These are phyloP conservation scores for Solanum hybrid DNA, from an alignment of 305 asterid genomes.

Conservation along the genomic window DNA sequence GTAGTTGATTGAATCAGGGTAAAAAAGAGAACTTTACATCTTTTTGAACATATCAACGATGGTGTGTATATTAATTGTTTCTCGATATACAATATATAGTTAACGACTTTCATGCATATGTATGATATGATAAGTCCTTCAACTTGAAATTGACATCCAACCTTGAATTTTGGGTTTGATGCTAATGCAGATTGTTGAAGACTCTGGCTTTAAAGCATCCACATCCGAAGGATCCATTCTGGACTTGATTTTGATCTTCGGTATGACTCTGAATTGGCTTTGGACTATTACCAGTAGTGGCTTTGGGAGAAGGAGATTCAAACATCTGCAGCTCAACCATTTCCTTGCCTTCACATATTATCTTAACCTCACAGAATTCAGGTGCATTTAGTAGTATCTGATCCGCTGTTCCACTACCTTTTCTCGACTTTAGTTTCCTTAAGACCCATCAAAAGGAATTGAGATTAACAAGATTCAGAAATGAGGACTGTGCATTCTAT, in stretches of 20 bases:
- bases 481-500: not conserved
- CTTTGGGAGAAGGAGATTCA: constrained; percentile 23
- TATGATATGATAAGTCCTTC: not conserved
- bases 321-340: constrained; percentile 19
- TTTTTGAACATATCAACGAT: not conserved
- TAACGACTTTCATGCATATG: not conserved
- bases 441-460: not conserved
- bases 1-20: not conserved
- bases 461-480: not conserved
- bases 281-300: not conserved
- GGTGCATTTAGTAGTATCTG: constrained; percentile 42
- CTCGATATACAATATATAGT: not conserved
- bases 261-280: not conserved
- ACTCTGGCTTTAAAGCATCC: constrained; percentile 32
- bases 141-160: not conserved
- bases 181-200: not conserved
- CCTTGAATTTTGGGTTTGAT: not conserved
- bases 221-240: constrained; percentile 2
- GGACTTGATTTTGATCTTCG: not conserved
- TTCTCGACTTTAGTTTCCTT: constrained; percentile 48
- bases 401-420: constrained; percentile 29
- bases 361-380: constrained; percentile 54
- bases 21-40: not conserved
- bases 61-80: not conserved
- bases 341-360: constrained; percentile 66